Base-by-base conservation (phyloP, 768 basidiomycete species). In the Termitomyces sp. region DNA sequence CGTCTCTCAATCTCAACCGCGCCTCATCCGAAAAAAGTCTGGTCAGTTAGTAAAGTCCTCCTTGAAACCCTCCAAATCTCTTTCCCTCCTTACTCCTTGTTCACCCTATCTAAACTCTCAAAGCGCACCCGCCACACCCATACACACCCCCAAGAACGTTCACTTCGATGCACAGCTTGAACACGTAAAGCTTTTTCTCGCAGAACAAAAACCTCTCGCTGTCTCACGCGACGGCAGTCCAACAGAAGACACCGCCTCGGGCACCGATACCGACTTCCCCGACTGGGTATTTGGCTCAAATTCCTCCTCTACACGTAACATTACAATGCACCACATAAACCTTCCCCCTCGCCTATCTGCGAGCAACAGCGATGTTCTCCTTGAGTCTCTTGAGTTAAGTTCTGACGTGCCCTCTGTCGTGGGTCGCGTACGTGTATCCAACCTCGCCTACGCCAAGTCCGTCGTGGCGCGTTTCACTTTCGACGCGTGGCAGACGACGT, bases 401-500 rank as follows among this genome's bases (percentile, higher is more conserved):
- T 64, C 74, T 24, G 83, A 83, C 57, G 74, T 74, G 34, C 71
- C 71, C 34, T 76, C 74, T 53, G 78, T 98, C 50, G 68, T 77
- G n/a, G 96, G 96, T 24, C 75, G 74, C 40, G 79, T 93, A 43
- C 82, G 84, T 45, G 90, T 96, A 55, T 80, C 84, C 63, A 98
- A 98, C 67, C 66, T 98, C 48, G 83, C 92, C 7, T 98, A 84
- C 71, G 77, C 88, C 63, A 98, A 98, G 73, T 82, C 82, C 77
- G 78, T 98, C 51, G 88, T 85, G 8, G 82, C 93, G 24, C 83
- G 96, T 28, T 98, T 97, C 70, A 98, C 96, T 1, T 81, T 95
- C 62, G 96, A 98, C 67, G 79, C 77, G 61, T 98, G 96, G 96
- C 92, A 93, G 69, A 99, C 96, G 45, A 95, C 92, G 56, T 90